Base-by-base conservation (phyloP, 331 rosid species). In the Prunus yedoensis region DNA sequence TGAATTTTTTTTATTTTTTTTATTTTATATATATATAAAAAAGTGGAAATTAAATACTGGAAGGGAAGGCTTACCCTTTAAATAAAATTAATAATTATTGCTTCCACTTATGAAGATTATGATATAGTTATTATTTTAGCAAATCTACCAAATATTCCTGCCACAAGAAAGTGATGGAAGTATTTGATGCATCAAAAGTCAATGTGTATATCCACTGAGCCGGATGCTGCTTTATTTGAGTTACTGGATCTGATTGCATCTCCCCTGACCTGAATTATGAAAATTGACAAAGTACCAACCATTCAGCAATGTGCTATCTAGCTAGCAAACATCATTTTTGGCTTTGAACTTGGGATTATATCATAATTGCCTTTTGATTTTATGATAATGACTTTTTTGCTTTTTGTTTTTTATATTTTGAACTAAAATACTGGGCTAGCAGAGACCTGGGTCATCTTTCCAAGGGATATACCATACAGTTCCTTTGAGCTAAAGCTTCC, bases 41-140 rank as follows among this genome's bases (percentile, higher is more conserved):
- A 4, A 35, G 41, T 35, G 41, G 41, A 35, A 35, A 35, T 35
- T 35, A 35, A 35, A 35, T 35, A 35, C 38, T 35, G 38, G 38
- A 35, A 35, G 0, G 38, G 38, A 35, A 35, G 38, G 8, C 8
- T 30, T 52, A 52, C 10, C 21, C 57, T 16, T 70, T 73, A 52
- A 63, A 76, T 25, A 61, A 35, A 38, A 10, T 15, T 8, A 23
- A 68, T 25, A 41, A 80, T 73, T 32, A 80, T 83, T 80, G 57
- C 68, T 72, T 50, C 83, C 85, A 83, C 83, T 86, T 46, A 46
- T 23, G 21, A 79, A 72, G 71, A 83, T 86, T 77, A 66, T 77
- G 5, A 6, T 27, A 3, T 57, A 63, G n/a, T 82, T 78, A 16
- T 35, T 61, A 21, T 68, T 69, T 64, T 20, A 45, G 43, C 66